phyloP scores from a whole-genome alignment of 768 basidiomycete genomes.

The Pluteus cervinus region DNA sequence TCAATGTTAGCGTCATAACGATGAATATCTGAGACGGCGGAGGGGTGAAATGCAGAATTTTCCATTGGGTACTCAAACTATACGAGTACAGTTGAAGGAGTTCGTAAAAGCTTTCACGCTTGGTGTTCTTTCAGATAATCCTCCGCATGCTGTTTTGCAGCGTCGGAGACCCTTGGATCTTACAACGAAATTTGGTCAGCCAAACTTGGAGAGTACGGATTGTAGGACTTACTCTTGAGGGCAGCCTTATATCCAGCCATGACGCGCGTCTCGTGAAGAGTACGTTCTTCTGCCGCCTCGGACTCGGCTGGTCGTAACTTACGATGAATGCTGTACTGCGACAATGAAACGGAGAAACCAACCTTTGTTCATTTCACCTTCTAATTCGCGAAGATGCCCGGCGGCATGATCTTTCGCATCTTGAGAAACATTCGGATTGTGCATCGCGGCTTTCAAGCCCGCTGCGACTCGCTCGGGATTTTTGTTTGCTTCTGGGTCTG shows the following conservation, averaged over 20 bases:
- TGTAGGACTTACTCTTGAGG: background rate
- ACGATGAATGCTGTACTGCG: background rate
- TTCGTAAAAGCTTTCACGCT: slow-evolving; percentile 9
- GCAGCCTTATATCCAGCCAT: slow-evolving; percentile 5
- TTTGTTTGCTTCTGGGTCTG: too few species aligned
- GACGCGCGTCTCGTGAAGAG: background rate
- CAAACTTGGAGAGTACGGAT: background rate
- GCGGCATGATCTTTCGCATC: slow-evolving; percentile 43
- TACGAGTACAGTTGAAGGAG: slow-evolving; percentile 2
- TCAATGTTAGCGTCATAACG: too few species aligned
- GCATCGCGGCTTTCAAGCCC: slow-evolving; percentile 52
- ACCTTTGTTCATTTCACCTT: slow-evolving; percentile 2
- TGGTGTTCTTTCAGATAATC: slow-evolving; percentile 9
- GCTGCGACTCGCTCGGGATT: slow-evolving; percentile 27
- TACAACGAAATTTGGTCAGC: too few species aligned
- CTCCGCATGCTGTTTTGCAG: slow-evolving; percentile 39
- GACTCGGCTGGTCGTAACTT: slow-evolving; percentile 6
- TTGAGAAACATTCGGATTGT: slow-evolving; percentile 49
- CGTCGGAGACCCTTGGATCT: slow-evolving; percentile 43
- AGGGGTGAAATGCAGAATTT: too few species aligned
- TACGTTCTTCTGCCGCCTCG: slow-evolving; percentile 10
- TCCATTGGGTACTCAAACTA: slow-evolving; percentile 8
- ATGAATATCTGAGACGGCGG: too few species aligned
- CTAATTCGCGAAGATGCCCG: slow-evolving; percentile 28
- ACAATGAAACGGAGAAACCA: background rate